Evolutionary conservation across 2,329 filamentous ascomycete species (phyloP).

Genomic region (Pseudodiploospora longispora): DNA sequence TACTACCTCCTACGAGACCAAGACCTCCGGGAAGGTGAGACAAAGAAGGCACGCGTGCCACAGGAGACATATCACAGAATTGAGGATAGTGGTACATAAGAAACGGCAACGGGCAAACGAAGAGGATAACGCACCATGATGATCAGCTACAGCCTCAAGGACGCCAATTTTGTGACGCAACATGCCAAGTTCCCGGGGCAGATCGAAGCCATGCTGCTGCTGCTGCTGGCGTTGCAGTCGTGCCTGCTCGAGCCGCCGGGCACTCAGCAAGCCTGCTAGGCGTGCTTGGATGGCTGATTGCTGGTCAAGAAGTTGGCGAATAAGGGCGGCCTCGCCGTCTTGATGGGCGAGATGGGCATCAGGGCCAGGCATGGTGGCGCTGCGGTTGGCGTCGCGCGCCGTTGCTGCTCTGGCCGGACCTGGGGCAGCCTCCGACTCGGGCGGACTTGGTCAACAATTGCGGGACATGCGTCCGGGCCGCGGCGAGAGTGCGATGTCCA

Average conservation of each 20-base stretch:
- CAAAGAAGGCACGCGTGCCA: too few relatives aligned
- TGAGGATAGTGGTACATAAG: not conserved
- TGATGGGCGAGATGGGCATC: too few relatives aligned
- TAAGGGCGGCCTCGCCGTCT: constrained; percentile 15
- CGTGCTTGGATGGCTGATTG: constrained; percentile 46
- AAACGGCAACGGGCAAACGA: constrained; percentile 7
- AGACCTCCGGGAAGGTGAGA: too few relatives aligned
- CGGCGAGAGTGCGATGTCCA: constrained; percentile 7
- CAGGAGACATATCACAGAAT: too few relatives aligned
- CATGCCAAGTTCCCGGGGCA: constrained; percentile 44
- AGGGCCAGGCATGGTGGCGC: too few relatives aligned
- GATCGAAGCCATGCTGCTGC: constrained; percentile 31
- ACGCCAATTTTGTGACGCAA: constrained; percentile 46
- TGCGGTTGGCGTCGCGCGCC: too few relatives aligned
- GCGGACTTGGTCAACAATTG: not conserved
- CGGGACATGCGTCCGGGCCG: constrained; percentile 4
- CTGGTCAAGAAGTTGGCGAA: constrained; percentile 38
- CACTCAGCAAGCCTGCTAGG: constrained; percentile 39
- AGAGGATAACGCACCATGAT: constrained; percentile 34
- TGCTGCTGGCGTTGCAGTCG: not conserved
- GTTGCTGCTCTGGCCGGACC: too few relatives aligned
- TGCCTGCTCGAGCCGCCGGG: constrained; percentile 22
- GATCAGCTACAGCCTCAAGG: constrained; percentile 39
- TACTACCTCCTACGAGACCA: too few relatives aligned
- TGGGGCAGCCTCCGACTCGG: too few relatives aligned